These are phyloP conservation scores for Fusarium sp. DNA, from an alignment of 2,329 filamentous ascomycete species.

Conservation along the genomic window DNA sequence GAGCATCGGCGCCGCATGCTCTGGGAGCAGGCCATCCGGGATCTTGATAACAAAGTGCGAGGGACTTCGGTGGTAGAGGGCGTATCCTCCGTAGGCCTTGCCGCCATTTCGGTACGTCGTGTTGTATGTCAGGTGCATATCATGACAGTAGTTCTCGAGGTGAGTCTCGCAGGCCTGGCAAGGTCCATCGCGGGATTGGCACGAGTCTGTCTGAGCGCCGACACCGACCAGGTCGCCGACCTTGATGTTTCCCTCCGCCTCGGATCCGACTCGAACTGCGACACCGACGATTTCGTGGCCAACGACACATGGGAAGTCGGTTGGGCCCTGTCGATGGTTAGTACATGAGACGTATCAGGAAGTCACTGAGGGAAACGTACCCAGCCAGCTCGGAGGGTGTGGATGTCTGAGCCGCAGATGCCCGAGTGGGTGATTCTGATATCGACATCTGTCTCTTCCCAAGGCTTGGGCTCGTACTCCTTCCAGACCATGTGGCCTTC, in stretches of 20 bases:
- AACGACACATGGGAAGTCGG: slow-evolving; percentile 60
- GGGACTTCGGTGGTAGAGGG: slow-evolving; percentile 46
- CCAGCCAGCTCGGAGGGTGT: slow-evolving; percentile 69
- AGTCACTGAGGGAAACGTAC: slow-evolving; percentile 11
- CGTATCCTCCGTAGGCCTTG: slow-evolving; percentile 72
- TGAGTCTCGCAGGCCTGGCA: slow-evolving; percentile 66
- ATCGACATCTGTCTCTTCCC: slow-evolving; percentile 74
- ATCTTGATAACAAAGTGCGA: slow-evolving; percentile 70
- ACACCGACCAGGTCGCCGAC: slow-evolving; percentile 75
- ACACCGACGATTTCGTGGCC: slow-evolving; percentile 75
- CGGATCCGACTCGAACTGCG: slow-evolving; percentile 65
- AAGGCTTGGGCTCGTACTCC: slow-evolving; percentile 72
- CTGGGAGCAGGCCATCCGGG: slow-evolving; percentile 73
- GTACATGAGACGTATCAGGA: neutral
- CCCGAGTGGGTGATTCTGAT: slow-evolving; percentile 75
- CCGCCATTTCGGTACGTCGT: slow-evolving; percentile 70
- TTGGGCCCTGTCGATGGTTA: slow-evolving; percentile 30
- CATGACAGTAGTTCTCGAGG: slow-evolving; percentile 76
- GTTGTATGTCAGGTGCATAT: slow-evolving; percentile 71
- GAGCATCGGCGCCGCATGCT: slow-evolving; percentile 79
- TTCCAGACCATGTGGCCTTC: slow-evolving; percentile 67
- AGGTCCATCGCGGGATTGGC: slow-evolving; percentile 67
- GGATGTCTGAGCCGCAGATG: slow-evolving; percentile 73
- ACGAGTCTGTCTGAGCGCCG: slow-evolving; percentile 75
- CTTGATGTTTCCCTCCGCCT: slow-evolving; percentile 62